These are phyloP conservation scores for Bipolaris zeicola DNA, from an alignment of 2,329 filamentous ascomycete genomes.

Conservation along the genomic window DNA sequence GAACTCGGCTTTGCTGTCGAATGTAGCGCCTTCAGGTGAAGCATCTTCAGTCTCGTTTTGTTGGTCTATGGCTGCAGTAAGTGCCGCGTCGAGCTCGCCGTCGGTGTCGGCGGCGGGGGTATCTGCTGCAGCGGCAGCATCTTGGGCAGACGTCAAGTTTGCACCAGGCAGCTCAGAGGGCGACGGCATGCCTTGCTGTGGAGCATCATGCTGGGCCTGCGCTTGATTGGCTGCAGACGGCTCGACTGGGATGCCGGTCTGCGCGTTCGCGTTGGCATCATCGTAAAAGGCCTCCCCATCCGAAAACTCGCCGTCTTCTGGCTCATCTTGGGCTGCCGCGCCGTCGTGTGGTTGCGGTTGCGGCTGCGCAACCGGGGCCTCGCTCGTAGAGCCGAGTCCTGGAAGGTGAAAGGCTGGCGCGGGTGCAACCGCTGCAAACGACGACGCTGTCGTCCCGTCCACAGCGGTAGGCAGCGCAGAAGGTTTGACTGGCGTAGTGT, in stretches of 20 bases:
- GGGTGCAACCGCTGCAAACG: slow-evolving; percentile 31
- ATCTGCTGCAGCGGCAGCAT: slow-evolving; percentile 20
- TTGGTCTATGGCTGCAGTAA: slow-evolving; percentile 20
- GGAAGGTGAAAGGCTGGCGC: slow-evolving; percentile 40
- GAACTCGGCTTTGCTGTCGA: slow-evolving; percentile 50
- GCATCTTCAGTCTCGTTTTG: slow-evolving; percentile 17
- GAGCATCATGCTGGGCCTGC: slow-evolving; percentile 27
- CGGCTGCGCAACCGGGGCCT: slow-evolving; percentile 27
- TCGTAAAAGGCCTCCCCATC: slow-evolving; percentile 39
- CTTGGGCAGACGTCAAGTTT: slow-evolving; percentile 32
- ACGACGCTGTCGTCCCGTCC: slow-evolving; percentile 21
- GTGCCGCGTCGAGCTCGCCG: slow-evolving; percentile 24
- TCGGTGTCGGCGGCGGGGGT: slow-evolving; percentile 22
- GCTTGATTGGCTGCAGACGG: slow-evolving; percentile 27
- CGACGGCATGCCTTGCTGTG: slow-evolving; percentile 36
- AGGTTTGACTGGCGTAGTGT: slow-evolving; percentile 39
- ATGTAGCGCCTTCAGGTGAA: slow-evolving; percentile 3
- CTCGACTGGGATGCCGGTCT: slow-evolving; percentile 13
- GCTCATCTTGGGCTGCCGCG: slow-evolving; percentile 26
- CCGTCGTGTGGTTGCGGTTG: slow-evolving; percentile 14
- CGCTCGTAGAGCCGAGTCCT: slow-evolving; percentile 43
- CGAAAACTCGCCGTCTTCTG: slow-evolving; percentile 44
- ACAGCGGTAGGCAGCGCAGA: slow-evolving; percentile 25
- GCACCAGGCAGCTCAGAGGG: slow-evolving; percentile 27
- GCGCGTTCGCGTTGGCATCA: slow-evolving; percentile 30